phyloP scores from a whole-genome alignment of 768 basidiomycete species.

The Infundibulicybe gibba region DNA sequence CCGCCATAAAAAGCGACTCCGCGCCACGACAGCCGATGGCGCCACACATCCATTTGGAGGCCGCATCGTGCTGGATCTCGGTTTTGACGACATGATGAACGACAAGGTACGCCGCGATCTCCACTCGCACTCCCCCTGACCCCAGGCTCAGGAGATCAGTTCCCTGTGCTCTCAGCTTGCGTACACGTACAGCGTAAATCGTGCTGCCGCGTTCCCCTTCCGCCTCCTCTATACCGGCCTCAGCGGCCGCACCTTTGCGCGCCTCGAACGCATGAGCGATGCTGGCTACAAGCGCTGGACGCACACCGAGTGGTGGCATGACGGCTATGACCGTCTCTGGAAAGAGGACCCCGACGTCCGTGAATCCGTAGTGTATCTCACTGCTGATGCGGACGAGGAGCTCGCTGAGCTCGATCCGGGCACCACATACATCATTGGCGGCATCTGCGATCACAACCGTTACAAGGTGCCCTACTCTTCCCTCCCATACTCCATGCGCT shows the following conservation, averaged over 20 bases:
- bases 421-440: constrained; percentile 93
- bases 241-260: constrained; percentile 60
- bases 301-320: constrained; percentile 79
- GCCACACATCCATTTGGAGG: constrained; percentile 48
- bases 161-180: constrained; percentile 88
- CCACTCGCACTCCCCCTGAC: constrained; percentile 5
- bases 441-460: constrained; percentile 93
- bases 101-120: constrained; percentile 66
- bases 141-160: constrained; percentile 69
- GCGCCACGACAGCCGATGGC: background rate
- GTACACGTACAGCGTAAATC: constrained; percentile 90
- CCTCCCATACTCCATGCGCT: constrained; percentile 4
- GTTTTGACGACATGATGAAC: constrained; percentile 90
- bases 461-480: constrained; percentile 62
- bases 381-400: constrained; percentile 90
- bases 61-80: constrained; percentile 79
- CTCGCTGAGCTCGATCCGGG: constrained; percentile 77
- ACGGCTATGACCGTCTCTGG: constrained; percentile 74
- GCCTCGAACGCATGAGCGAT: constrained; percentile 62
- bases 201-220: constrained; percentile 68
- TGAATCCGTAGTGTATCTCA: constrained; percentile 65
- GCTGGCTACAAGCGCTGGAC: constrained; percentile 78
- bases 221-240: constrained; percentile 78
- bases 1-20: constrained; percentile 32
- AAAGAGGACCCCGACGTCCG: background rate